Percentiles rank a stretch among this genome's conserved stretches.
Evolutionary conservation across 208 protist species (phyloP).

Genomic region (Acanthamoeba lenticulata): DNA sequence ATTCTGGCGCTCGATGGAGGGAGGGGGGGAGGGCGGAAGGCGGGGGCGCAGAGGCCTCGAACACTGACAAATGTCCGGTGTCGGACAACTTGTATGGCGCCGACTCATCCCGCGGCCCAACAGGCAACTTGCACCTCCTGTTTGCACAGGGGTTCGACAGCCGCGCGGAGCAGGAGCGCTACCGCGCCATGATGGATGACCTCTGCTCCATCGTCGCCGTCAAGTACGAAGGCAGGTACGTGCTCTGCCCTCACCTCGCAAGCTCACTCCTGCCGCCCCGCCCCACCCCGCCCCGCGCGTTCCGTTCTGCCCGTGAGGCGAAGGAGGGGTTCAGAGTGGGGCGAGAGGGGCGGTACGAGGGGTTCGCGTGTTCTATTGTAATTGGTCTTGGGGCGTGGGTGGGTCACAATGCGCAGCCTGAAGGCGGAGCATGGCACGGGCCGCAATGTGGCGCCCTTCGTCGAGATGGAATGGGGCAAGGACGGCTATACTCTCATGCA

Average conservation of each 20-base stretch:
- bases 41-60: no score
- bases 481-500: constrained; percentile 79
- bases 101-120: background rate
- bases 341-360: no score
- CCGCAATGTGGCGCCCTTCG: constrained; percentile 81
- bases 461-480: constrained; percentile 83
- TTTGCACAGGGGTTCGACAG: constrained; percentile 79
- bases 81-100: no score
- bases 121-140: constrained; percentile 78
- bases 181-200: constrained; percentile 77
- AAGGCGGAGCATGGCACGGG: constrained; percentile 78
- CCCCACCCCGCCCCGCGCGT: no score
- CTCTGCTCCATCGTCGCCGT: constrained; percentile 73
- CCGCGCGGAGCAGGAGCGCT: constrained; percentile 70
- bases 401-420: background rate
- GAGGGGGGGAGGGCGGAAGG: no score
- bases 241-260: background rate
- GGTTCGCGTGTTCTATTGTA: background rate
- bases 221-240: constrained; percentile 75
- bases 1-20: no score
- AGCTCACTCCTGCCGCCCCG: background rate
- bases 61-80: no score
- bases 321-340: no score
- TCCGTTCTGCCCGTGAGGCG: no score
- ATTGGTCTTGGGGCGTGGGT: background rate